Conservation (phyloP, 106 monocot species). For the Dendrobium officinale region DNA sequence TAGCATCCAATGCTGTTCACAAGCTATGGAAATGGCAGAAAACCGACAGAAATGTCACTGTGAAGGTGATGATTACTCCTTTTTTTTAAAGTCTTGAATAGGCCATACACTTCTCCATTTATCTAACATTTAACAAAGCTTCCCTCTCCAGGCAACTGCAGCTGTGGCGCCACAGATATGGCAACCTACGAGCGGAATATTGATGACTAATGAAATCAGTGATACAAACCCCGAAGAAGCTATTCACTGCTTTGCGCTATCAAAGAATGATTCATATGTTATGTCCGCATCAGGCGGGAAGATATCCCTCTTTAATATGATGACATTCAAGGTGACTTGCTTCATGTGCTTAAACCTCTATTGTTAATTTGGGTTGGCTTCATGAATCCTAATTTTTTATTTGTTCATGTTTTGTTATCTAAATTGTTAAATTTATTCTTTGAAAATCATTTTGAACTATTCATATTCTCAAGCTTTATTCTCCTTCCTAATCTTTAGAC, state of each 20-base stretch:
- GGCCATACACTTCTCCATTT: background rate
- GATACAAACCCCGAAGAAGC: constrained; percentile 26
- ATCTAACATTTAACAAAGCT: background rate
- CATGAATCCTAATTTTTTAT: too few relatives aligned
- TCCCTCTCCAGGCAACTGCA: constrained; percentile 26
- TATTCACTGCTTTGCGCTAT: constrained; percentile 38
- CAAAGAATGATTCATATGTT: constrained; percentile 62
- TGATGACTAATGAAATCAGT: constrained; percentile 34
- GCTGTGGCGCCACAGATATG: constrained; percentile 22
- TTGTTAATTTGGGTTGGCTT: background rate
- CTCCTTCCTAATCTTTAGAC: too few relatives aligned
- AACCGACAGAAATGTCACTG: constrained; percentile 36
- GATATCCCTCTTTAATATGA: constrained; percentile 53
- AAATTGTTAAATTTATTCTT: too few relatives aligned
- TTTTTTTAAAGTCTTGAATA: background rate
- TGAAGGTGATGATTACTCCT: constrained; percentile 29
- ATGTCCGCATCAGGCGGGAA: constrained; percentile 63
- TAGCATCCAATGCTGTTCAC: constrained; percentile 57
- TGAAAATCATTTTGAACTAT: too few relatives aligned
- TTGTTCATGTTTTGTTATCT: too few relatives aligned
- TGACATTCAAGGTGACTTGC: constrained; percentile 47
- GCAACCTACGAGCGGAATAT: constrained; percentile 29
- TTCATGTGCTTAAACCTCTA: background rate
- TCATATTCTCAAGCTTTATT: too few relatives aligned
- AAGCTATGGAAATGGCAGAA: constrained; percentile 79